Percentiles rank a stretch among this genome's conserved stretches.
Evolutionary conservation across 345 rosid species (phyloP).

Genomic region (Eucalyptus erythrocorys): DNA sequence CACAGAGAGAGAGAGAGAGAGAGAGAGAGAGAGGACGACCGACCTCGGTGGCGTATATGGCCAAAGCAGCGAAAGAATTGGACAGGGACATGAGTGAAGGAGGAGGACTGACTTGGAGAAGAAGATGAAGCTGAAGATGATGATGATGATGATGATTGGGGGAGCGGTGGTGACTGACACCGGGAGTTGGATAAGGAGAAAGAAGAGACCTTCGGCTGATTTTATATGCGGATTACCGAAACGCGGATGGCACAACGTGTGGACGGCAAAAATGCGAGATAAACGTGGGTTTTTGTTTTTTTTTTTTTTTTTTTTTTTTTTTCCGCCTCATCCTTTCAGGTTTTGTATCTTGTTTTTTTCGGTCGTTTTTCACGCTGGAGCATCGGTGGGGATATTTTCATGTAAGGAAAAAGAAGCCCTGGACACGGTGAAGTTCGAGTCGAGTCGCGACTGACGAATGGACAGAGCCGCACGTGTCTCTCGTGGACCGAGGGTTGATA

Average conservation of each 20-base stretch:
- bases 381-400: neutral
- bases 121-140: neutral
- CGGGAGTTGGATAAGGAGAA: neutral
- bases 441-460: neutral
- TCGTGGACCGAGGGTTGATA: neutral
- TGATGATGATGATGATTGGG: neutral
- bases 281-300: neutral
- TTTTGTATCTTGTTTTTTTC: neutral
- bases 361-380: neutral
- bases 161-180: neutral
- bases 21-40: neutral
- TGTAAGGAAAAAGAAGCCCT: neutral
- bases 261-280: neutral
- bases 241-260: neutral
- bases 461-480: neutral
- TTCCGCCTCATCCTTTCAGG: neutral
- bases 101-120: neutral
- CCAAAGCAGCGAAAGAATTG: neutral
- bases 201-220: fast-evolving
- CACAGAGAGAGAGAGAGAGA: neutral
- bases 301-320: too few relatives aligned
- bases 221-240: neutral
- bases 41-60: neutral
- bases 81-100: neutral
- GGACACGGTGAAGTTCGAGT: neutral